Evolutionary conservation across 2,329 filamentous ascomycete species (phyloP), one percentile per base, ranked within the genome.

Genomic region (Sarocladium kiliense): DNA sequence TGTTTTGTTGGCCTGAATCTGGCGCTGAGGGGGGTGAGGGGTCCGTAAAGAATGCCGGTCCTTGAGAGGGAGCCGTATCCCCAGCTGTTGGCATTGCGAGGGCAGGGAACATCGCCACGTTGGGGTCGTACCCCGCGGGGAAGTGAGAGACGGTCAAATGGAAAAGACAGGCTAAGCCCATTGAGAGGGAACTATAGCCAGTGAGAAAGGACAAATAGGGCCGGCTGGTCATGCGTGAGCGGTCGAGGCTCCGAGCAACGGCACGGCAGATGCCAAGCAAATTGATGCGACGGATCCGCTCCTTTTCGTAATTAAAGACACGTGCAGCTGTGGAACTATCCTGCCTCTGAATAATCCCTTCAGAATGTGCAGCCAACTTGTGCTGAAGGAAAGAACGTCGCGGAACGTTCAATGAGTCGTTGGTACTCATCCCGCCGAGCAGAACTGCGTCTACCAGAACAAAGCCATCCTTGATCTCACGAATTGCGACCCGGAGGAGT

Each of bases 181-280:
- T 45, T 45, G 41, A 45, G 3, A 45, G 41, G 21, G 41, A 45
- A 26, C 41, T 45, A 19, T 45, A 45, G 41, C 41, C 41, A 18
- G 41, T 45, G 11, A 45, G 41, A 16, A 45, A 45, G 11, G 41
- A 45, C 21, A 45, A 26, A 25, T 45, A 57, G n/a, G 44, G 34
- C 3, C 56, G 53, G 9, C 53, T 39, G 36, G 49, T 50, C 56
- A 57, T 57, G 2, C 37, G 44, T 10, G 41, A 44, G 19, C 47
- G 51, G 34, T 55, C 47, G 25, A 55, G 39, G 21, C 56, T 57
- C 10, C 39, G 39, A 10, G 53, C 56, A 4, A 57, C 56, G 16
- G 45, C 53, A 3, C 53, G 54, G 37, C 53, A 57, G 19, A 51
- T 54, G 11, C 42, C 16, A 7, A 55, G 6, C 34, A 53, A 19